Percentiles rank a stretch among this genome's conserved stretches.
These are phyloP conservation scores for Phytophthora cryptogea DNA, from an alignment of 352 stramenopile species.

Conservation along the genomic window DNA sequence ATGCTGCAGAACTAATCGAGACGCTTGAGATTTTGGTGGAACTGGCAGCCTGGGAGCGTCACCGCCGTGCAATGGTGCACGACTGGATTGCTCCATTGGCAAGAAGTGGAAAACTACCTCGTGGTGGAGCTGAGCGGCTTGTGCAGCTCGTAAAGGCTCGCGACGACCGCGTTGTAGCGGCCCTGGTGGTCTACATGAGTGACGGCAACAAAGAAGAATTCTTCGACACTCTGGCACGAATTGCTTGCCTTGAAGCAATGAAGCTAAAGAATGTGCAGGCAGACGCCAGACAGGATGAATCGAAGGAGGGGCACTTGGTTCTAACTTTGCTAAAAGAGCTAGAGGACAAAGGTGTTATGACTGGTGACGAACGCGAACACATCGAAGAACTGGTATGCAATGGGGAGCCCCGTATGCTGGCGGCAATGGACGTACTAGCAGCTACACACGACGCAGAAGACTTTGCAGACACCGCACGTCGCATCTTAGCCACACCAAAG, in stretches of 20 bases:
- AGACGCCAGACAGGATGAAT: constrained; percentile 12
- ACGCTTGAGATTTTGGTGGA: constrained; percentile 65
- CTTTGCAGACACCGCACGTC: constrained; percentile 59
- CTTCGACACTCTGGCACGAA: constrained; percentile 55
- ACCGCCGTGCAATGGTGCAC: constrained; percentile 49
- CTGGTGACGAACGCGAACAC: constrained; percentile 20
- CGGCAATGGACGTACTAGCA: constrained; percentile 60
- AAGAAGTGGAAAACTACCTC: constrained; percentile 25
- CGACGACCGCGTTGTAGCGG: constrained; percentile 71
- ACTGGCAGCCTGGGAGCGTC: constrained; percentile 64
- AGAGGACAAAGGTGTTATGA: constrained; percentile 32
- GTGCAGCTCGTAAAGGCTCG: constrained; percentile 47
- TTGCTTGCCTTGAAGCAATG: constrained; percentile 43
- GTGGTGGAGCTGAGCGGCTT: constrained; percentile 38
- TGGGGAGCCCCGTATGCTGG: constrained; percentile 50
- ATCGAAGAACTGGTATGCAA: constrained; percentile 38
- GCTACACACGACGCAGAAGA: constrained; percentile 54
- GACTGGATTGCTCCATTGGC: constrained; percentile 65
- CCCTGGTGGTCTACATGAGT: constrained; percentile 66
- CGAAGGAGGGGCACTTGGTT: constrained; percentile 25
- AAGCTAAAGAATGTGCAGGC: constrained; percentile 20
- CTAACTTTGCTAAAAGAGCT: constrained; percentile 36
- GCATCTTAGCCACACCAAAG: constrained; percentile 33
- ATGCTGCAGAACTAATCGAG: constrained; percentile 55
- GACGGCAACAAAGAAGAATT: constrained; percentile 73